Conservation (phyloP, 1,284 basidiomycete genomes). For the Fistulina hepatica region DNA sequence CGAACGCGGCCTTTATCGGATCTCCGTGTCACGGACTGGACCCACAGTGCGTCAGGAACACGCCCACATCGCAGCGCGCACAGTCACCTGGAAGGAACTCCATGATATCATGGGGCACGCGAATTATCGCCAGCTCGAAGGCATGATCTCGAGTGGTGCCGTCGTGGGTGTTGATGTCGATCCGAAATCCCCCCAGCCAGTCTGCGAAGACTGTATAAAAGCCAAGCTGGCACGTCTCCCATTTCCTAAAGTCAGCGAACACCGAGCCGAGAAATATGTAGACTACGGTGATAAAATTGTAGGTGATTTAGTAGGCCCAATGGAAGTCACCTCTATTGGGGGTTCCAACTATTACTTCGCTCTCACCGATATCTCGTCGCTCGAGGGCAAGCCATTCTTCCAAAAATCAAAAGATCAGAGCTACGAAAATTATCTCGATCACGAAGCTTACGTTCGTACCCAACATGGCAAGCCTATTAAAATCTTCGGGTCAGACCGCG, state of each 20-base stretch:
- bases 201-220: conserved; percentile 1
- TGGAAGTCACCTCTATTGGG: neutral
- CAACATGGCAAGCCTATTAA: conserved; percentile 13
- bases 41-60: no score
- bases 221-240: conserved; percentile 1
- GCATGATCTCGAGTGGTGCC: conserved; percentile 7
- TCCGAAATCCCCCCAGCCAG: conserved; percentile 1
- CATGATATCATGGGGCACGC: conserved; percentile 6
- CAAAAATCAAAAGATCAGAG: conserved; percentile 13
- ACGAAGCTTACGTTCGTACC: conserved; percentile 14
- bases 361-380: conserved; percentile 3
- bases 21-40: no score
- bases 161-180: conserved; percentile 3
- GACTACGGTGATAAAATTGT: neutral
- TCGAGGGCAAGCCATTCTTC: conserved; percentile 10
- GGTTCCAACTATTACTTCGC: neutral
- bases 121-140: conserved; percentile 1
- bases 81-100: no score
- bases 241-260: neutral
- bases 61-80: no score
- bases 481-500: conserved; percentile 17
- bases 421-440: conserved; percentile 12
- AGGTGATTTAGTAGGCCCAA: neutral
- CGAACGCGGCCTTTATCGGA: no score
- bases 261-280: neutral